Conservation (phyloP, 805 yeast species). For the Henningerozyma blattae region DNA sequence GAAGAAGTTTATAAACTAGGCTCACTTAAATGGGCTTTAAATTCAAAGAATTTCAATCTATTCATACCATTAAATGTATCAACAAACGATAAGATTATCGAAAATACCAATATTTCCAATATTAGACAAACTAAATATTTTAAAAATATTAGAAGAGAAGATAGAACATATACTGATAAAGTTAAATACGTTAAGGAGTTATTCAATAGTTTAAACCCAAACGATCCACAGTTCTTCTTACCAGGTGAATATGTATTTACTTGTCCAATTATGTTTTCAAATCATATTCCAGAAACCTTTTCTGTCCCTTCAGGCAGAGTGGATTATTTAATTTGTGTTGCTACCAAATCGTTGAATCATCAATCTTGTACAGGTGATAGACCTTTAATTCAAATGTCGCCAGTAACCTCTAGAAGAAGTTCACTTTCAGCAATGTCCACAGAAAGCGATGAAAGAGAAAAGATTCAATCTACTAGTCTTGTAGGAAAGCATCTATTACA, state of each 20-base stretch:
- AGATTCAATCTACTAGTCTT: background rate
- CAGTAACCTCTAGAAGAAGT: background rate
- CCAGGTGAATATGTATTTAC: constrained; percentile 65
- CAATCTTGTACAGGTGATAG: background rate
- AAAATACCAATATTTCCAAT: constrained; percentile 10
- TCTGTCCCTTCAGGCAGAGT: constrained; percentile 24
- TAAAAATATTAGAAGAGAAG: constrained; percentile 6
- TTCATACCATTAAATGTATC: constrained; percentile 23
- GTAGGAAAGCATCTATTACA: constrained; percentile 5
- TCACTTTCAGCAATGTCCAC: background rate
- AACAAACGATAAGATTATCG: constrained; percentile 10
- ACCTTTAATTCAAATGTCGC: background rate
- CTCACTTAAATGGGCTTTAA: constrained; percentile 34
- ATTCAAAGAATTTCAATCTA: constrained; percentile 32
- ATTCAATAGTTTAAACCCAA: constrained; percentile 1
- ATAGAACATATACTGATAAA: constrained; percentile 11
- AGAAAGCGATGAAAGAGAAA: constrained; percentile 1
- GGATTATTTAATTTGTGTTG: constrained; percentile 8
- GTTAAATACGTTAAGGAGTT: constrained; percentile 3
- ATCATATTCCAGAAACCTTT: constrained; percentile 47
- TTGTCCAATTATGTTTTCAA: constrained; percentile 50
- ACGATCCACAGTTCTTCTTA: constrained; percentile 16
- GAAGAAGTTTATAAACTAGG: constrained; percentile 40
- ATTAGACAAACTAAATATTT: constrained; percentile 10
- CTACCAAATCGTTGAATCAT: constrained; percentile 6